Base-by-base conservation (phyloP, 2,329 filamentous ascomycete genomes). In the Calonectria pseudoturangicola region DNA sequence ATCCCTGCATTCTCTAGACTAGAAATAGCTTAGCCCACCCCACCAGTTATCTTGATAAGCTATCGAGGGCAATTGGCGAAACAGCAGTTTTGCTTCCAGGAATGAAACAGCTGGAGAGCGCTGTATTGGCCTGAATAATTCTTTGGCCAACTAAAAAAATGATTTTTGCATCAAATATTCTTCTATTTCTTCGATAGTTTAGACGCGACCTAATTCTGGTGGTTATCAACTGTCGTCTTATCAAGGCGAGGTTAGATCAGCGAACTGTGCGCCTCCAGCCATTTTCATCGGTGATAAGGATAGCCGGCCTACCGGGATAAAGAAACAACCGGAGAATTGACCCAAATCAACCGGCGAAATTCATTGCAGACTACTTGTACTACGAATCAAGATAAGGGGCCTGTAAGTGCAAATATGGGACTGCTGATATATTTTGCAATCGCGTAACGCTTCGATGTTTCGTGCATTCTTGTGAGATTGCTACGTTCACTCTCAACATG, bases 271-370 rank as follows among this genome's bases (percentile, higher is more conserved):
- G 3, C 33, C 33, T 10, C 33, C 33, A 51, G 27, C 27, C 48
- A 51, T 28, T 28, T 51, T 51, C 25, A 33, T n/a, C 15, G 27
- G 48, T 5, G 48, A 51, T 51, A 51, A 51, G 48, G 27, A 30
- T 30, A n/a, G 25, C 16, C 47, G 21, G 18, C 25, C 25, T 25
- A 30, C 2, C 48, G 5, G 8, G 25, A 30, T 28, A 51, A 10
- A 51, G 28, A 51, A 28, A 51, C 18, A 7, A 18, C 48, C 25
- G 48, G 48, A 18, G 16, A 16, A 6, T 27, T n/a, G 28, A 18
- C 30, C 27, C n/a, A 51, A 51, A 51, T 51, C 30, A 1, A 15
- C 48, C 48, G 48, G 48, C 30, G 27, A 51, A 51, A 51, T 51
- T 3, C 27, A 8, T 30, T 3, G 33, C 16, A 16, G 18, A 30